phyloP scores from a whole-genome alignment of 1,139 yeast genomes.

The Williopsis jadinii region DNA sequence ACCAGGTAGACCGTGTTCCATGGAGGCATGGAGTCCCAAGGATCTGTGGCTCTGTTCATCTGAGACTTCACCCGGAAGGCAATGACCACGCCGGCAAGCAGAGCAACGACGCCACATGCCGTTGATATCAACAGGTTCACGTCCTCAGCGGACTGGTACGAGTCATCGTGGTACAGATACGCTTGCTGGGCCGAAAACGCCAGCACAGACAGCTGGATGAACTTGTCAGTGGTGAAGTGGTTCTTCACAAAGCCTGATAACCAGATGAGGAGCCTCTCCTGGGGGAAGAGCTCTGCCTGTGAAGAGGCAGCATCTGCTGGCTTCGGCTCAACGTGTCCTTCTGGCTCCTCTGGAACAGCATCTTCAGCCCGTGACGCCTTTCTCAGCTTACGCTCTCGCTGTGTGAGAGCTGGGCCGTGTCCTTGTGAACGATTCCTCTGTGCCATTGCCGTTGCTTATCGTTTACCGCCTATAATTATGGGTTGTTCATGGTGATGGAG shows the following conservation, averaged over 20 bases:
- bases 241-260: constrained; percentile 7
- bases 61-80: constrained; percentile 9
- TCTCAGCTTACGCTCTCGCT: constrained; percentile 15
- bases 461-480: too few species aligned
- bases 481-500: too few species aligned
- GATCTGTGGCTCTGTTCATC: neutral
- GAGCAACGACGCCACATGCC: constrained; percentile 16
- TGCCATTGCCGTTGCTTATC: constrained; percentile 3
- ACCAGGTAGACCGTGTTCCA: constrained; percentile 20
- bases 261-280: constrained; percentile 17
- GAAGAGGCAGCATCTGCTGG: constrained; percentile 3
- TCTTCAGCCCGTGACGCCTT: neutral
- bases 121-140: constrained; percentile 15
- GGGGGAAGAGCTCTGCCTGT: constrained; percentile 11
- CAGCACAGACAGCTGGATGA: constrained; percentile 14
- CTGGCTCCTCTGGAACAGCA: neutral
- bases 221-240: constrained; percentile 11
- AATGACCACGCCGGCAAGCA: constrained; percentile 14
- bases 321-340: constrained; percentile 2
- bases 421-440: constrained; percentile 9
- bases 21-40: constrained; percentile 10
- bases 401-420: constrained; percentile 10
- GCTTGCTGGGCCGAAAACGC: constrained; percentile 11
- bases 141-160: constrained; percentile 5
- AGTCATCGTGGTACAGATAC: constrained; percentile 6